Conservation (phyloP, 345 rosid genomes). For the Anastatica hierochuntica region DNA sequence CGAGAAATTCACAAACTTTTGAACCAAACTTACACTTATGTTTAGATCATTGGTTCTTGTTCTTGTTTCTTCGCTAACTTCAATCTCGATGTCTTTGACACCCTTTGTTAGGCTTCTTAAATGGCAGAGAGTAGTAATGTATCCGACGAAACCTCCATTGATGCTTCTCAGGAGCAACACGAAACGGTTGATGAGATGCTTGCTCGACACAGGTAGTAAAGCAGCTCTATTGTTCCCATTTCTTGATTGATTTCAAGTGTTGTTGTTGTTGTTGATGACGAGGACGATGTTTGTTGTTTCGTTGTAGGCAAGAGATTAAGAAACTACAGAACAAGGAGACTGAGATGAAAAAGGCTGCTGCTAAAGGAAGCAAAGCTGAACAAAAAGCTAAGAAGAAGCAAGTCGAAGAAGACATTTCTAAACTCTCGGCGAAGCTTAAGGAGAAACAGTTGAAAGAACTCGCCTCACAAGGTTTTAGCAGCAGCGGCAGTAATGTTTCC, state of each 20-base stretch:
- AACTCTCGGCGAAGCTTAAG: slow-evolving; percentile 58
- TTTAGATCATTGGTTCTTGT: not conserved
- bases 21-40: too few species aligned
- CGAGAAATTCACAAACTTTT: too few species aligned
- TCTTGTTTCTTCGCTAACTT: too few species aligned
- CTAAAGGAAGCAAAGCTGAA: slow-evolving; percentile 90
- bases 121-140: slow-evolving; percentile 36
- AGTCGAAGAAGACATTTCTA: slow-evolving; percentile 74
- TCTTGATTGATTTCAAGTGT: not conserved
- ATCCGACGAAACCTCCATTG: slow-evolving; percentile 17
- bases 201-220: slow-evolving; percentile 29
- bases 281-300: not conserved
- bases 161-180: slow-evolving; percentile 19
- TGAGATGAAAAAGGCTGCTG: slow-evolving; percentile 80
- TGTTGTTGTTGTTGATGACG: not conserved
- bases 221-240: not conserved
- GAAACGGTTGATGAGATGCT: slow-evolving; percentile 29
- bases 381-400: slow-evolving; percentile 96
- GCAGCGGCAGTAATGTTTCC: slow-evolving; percentile 16
- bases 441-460: slow-evolving; percentile 72
- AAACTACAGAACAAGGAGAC: slow-evolving; percentile 76
- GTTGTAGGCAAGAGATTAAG: slow-evolving; percentile 58
- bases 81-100: too few species aligned
- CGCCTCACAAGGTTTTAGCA: slow-evolving; percentile 56
- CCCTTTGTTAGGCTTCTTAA: slow-evolving; percentile 10